Conservation (phyloP, 805 yeast genomes). For the Pichia nakasei region DNA sequence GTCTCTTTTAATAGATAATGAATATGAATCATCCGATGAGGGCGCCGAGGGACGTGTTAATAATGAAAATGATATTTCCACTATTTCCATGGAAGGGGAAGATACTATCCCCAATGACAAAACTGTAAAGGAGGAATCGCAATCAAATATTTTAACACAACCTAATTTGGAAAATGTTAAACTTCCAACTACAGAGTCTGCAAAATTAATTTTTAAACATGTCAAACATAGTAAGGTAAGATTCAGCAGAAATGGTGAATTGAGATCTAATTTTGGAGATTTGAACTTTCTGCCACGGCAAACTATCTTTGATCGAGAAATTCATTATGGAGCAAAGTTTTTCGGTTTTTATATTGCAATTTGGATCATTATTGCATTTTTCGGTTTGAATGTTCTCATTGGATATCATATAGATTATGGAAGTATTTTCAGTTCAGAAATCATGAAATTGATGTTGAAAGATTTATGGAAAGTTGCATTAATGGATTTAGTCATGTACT, state of each 20-base stretch:
- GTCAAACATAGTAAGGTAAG: slow-evolving; percentile 10
- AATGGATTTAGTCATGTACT: slow-evolving; percentile 70
- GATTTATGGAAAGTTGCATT: slow-evolving; percentile 62
- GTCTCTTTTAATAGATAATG: neutral
- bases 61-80: neutral
- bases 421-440: slow-evolving; percentile 38
- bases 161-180: neutral
- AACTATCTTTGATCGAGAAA: slow-evolving; percentile 46
- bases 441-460: slow-evolving; percentile 47
- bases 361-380: slow-evolving; percentile 60
- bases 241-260: slow-evolving; percentile 26
- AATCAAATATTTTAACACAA: too few species aligned
- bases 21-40: neutral
- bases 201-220: neutral
- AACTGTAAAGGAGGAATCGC: too few species aligned
- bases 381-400: slow-evolving; percentile 43
- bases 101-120: neutral
- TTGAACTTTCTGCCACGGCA: slow-evolving; percentile 36
- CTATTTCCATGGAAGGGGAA: neutral
- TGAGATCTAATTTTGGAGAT: slow-evolving; percentile 48
- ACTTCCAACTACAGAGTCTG: neutral
- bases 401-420: slow-evolving; percentile 44
- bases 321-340: slow-evolving; percentile 41
- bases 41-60: neutral
- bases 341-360: slow-evolving; percentile 75